These are phyloP conservation scores for Nidula microcarpa DNA, from an alignment of 768 basidiomycete genomes.

Conservation along the genomic window DNA sequence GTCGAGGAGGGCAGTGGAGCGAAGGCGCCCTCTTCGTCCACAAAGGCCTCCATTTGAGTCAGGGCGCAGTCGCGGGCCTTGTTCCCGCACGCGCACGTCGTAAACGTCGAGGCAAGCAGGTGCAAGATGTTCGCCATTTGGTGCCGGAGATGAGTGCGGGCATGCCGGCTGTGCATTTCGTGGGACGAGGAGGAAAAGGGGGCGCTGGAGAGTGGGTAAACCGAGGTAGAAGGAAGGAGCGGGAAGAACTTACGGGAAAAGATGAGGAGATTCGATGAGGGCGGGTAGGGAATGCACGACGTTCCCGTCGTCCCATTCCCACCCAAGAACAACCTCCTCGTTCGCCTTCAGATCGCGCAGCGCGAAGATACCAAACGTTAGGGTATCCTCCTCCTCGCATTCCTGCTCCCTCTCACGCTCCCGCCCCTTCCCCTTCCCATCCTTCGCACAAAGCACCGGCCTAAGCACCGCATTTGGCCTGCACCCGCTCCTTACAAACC, in stretches of 20 bases:
- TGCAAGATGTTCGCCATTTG: slow-evolving; percentile 73
- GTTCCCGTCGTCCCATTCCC: slow-evolving; percentile 97
- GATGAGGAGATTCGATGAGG: slow-evolving; percentile 51
- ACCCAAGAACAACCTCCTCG: slow-evolving; percentile 86
- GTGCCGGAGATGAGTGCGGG: slow-evolving; percentile 42
- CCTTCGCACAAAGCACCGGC: slow-evolving; percentile 39
- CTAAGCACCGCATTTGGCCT: slow-evolving; percentile 64
- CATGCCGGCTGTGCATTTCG: not conserved
- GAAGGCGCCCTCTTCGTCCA: slow-evolving; percentile 21
- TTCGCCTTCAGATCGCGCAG: slow-evolving; percentile 66
- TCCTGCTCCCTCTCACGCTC: slow-evolving; percentile 14
- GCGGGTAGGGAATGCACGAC: slow-evolving; percentile 77
- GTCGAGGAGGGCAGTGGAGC: too few relatives aligned
- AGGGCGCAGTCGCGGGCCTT: slow-evolving; percentile 61
- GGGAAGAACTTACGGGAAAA: slow-evolving; percentile 50
- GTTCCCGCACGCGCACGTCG: slow-evolving; percentile 71
- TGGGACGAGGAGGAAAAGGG: not conserved
- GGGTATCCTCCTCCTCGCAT: slow-evolving; percentile 20
- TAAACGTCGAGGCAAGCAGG: slow-evolving; percentile 65
- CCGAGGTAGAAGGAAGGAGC: slow-evolving; percentile 3
- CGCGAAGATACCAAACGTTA: slow-evolving; percentile 82
- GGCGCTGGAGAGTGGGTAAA: slow-evolving; percentile 12
- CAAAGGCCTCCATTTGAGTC: slow-evolving; percentile 62
- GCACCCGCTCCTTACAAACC: slow-evolving; percentile 66
- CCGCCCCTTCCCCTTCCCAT: slow-evolving; percentile 2